A percentile compares a stretch with the other conserved stretches of the same genome.
Conservation (phyloP, 139 green algal genomes). For the Micractinium sp. region DNA sequence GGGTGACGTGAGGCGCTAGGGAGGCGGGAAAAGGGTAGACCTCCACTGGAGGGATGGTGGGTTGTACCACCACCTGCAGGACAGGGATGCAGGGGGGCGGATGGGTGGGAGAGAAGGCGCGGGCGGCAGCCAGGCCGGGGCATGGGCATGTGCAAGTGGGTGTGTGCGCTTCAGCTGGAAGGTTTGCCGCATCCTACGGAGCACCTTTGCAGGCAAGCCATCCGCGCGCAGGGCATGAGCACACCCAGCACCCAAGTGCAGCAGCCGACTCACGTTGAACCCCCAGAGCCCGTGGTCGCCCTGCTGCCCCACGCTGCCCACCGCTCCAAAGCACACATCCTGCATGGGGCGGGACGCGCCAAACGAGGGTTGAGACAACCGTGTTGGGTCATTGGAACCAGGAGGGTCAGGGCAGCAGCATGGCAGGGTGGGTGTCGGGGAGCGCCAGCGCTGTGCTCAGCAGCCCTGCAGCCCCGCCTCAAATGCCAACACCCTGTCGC, state of each 20-base stretch:
- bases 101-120: not conserved
- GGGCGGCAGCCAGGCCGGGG: not conserved
- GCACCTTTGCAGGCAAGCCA: not conserved
- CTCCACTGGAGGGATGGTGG: constrained; percentile 6
- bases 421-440: not conserved
- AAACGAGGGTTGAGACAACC: not conserved
- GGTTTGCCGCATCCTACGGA: not conserved
- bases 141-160: not conserved
- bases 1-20: not conserved
- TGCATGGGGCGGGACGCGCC: constrained; percentile 10
- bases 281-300: constrained; percentile 13
- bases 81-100: not conserved
- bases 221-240: not conserved
- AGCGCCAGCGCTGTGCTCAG: not conserved
- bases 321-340: constrained; percentile 27
- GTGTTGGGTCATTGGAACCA: not conserved
- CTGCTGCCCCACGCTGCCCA: constrained; percentile 11
- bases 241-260: not conserved
- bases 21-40: not conserved
- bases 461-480: too few relatives aligned
- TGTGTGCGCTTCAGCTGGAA: not conserved
- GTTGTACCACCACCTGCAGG: constrained; percentile 14
- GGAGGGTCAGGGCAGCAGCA: not conserved
- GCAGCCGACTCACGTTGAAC: constrained; percentile 9
- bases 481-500: too few relatives aligned